These are phyloP conservation scores for Backusella psychrophila DNA, from an alignment of 192 early-diverging fungal species.

Conservation along the genomic window DNA sequence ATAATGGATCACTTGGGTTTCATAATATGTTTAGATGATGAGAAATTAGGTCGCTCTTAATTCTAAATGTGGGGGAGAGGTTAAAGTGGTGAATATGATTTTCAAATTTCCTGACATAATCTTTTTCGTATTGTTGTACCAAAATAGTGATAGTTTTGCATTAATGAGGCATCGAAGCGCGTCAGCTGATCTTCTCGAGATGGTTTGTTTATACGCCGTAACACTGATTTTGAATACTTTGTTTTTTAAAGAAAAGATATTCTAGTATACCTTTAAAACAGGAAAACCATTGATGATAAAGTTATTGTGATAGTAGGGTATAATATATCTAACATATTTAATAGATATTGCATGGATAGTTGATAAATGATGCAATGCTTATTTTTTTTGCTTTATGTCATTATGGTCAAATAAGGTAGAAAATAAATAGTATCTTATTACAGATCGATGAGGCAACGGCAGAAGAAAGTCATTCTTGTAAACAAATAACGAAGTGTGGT, in stretches of 20 bases:
- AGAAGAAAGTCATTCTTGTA: too few relatives aligned
- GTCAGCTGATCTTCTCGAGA: neutral
- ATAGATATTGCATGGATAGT: too few relatives aligned
- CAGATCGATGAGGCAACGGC: too few relatives aligned
- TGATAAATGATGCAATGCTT: too few relatives aligned
- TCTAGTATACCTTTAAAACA: too few relatives aligned
- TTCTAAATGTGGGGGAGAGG: neutral
- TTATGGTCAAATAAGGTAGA: too few relatives aligned
- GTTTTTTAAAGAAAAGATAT: neutral
- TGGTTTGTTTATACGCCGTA: neutral
- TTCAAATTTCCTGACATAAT: neutral
- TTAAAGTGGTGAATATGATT: neutral
- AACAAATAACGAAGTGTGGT: too few relatives aligned
- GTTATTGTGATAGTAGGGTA: too few relatives aligned
- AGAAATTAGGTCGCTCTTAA: neutral
- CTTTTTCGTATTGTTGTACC: neutral
- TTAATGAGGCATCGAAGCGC: neutral
- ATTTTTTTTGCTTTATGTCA: too few relatives aligned
- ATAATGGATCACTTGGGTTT: neutral
- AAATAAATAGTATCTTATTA: too few relatives aligned
- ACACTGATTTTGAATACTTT: neutral
- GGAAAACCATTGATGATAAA: too few relatives aligned
- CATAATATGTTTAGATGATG: neutral
- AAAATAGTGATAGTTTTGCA: neutral
- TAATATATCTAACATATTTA: too few relatives aligned